Base-by-base conservation (phyloP, 176 grass and related monocot genomes). In the Rhynchospora tenuis region DNA sequence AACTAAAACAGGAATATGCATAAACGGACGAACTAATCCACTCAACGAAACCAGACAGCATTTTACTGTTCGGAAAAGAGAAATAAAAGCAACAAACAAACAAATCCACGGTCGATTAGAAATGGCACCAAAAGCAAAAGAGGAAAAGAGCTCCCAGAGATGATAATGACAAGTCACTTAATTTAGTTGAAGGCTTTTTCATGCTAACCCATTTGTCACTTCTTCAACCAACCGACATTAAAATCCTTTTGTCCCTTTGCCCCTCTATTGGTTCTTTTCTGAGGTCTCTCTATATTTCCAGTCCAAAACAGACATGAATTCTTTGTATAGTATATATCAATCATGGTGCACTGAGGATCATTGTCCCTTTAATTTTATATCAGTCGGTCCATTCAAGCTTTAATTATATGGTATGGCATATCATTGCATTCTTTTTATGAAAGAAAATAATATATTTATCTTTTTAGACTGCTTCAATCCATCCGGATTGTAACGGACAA, bases 101-200 rank as follows among this genome's bases (percentile, higher is more conserved):
- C 46, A 55, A 4, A 76, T 55, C 23, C 13, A 76, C 5, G 24
- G 48, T 29, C 23, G 48, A 76, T 76, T 29, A 76, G 48, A 76
- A 31, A 74, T 74, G 47, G 20, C 71, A 8, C 45, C 71, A 74
- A 77, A 77, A 56, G 73, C 73, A 11, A 64, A 64, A 64, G 60
- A 27, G 23, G 4, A n/a, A 23, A 19, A 9, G 11, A 6, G 20
- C 2, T 7, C 14, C 24, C 33, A 52, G 45, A 74, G 24, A 3
- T 77, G 73, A 77, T 9, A 77, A 77, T 0, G 73, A 77, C 73
- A 0, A 77, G 24, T 77, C 73, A 77, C 50, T 56, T 16, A 56
- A 76, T 9, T 19, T 17, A 76, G 73, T 46, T 74, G 70, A 23
- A 48, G 13, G 1, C 69, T 22, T 48, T 48, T 73, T 73, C 43